Evolutionary conservation across 768 basidiomycete species (phyloP), one percentile per base, ranked within the genome.

Genomic region (Kwoniella newhampshirensis): DNA sequence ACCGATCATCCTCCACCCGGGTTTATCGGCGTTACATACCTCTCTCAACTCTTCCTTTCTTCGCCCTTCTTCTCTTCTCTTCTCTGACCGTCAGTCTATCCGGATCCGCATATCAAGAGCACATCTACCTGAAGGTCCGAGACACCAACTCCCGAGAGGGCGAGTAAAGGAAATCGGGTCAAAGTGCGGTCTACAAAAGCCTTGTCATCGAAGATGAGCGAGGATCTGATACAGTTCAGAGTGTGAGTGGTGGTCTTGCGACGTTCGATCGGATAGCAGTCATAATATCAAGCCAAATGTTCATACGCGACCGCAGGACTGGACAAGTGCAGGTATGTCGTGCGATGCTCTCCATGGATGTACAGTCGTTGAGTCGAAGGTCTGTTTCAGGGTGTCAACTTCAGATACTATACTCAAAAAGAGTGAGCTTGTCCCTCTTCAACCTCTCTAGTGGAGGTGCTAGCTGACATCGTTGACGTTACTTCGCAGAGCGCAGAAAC

Each of bases 181-280:
- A 63, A 54, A 36, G 28, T 59, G 54, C 15, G 53, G 37, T 35
- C 46, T 13, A 43, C 62, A 40, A 45, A n/a, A 15, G 28, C 25
- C 23, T 4, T 51, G 32, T 32, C 13, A 13, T 2, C 35, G 6
- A 52, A 39, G 41, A 53, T 51, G 51, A 60, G 57, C 26, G 37
- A 45, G 21, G 61, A 62, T 39, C 58, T 71, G 43, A 67, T 71
- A 12, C 60, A 67, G 18, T 71, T 60, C 56, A 71, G 64, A 47
- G 69, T 71, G 69, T 71, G 42, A 18, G 32, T 32, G 32, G 32
- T 32, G 32, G 32, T 32, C 32, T 6, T 6, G 32, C 32, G 13
- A 6, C 7, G 13, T 13, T 32, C 32, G 32, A 6, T 32, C n/a
- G n/a, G n/a, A n/a, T n/a, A n/a, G n/a, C n/a, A n/a, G n/a, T n/a